Conservation (phyloP, 148 eudicot species). For the Fagopyrum homotropicum region DNA sequence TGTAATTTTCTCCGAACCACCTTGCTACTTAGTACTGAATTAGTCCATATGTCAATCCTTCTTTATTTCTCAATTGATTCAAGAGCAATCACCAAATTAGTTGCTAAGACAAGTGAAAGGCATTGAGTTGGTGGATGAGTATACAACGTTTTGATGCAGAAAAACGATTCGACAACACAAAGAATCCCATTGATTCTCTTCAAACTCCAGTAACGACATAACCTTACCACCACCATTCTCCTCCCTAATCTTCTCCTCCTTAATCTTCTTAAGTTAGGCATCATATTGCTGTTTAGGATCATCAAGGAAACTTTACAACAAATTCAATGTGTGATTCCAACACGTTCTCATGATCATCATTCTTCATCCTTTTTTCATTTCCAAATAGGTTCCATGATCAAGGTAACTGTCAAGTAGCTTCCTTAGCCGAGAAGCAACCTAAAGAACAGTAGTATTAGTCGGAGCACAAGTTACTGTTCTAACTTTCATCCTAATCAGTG, state of each 20-base stretch:
- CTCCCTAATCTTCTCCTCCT: background rate
- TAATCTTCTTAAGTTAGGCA: conserved; percentile 22
- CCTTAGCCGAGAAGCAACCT: too few relatives aligned
- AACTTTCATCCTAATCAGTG: background rate
- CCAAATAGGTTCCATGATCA: conserved; percentile 40
- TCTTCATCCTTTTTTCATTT: conserved; percentile 50
- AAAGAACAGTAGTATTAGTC: background rate
- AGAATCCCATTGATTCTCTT: background rate
- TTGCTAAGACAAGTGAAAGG: conserved; percentile 22
- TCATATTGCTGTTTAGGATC: conserved; percentile 31
- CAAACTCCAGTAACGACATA: conserved; percentile 20
- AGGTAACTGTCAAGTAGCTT: too few relatives aligned
- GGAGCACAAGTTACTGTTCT: background rate
- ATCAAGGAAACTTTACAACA: conserved; percentile 41
- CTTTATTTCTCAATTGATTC: background rate
- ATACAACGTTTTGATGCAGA: conserved; percentile 23
- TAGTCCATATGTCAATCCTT: too few relatives aligned
- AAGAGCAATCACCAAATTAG: conserved; percentile 26
- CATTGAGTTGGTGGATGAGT: conserved; percentile 42
- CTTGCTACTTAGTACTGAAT: too few relatives aligned
- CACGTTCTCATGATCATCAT: conserved; percentile 44
- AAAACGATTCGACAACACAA: background rate
- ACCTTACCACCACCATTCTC: background rate
- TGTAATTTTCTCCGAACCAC: too few relatives aligned
- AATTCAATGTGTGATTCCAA: conserved; percentile 32